These are phyloP conservation scores for Plectosphaerella cucumerina DNA, from an alignment of 2,329 filamentous ascomycete species.

Conservation along the genomic window DNA sequence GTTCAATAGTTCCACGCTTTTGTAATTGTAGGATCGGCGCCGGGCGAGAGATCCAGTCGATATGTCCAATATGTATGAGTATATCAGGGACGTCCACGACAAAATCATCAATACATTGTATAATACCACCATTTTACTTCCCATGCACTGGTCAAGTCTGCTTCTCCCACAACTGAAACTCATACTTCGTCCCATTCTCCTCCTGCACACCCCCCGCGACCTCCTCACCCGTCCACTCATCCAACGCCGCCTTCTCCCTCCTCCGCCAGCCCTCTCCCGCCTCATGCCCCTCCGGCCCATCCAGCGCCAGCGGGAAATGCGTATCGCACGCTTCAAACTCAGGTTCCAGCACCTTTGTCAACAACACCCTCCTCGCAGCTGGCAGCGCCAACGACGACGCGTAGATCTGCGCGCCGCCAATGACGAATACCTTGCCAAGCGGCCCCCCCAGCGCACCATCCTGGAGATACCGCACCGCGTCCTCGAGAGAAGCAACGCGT, in stretches of 20 bases:
- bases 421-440: conserved; percentile 70
- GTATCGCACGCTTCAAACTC: conserved; percentile 72
- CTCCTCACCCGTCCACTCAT: conserved; percentile 62
- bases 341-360: conserved; percentile 59
- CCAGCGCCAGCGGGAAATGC: conserved; percentile 61
- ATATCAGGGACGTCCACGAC: background rate
- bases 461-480: conserved; percentile 47
- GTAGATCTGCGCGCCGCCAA: conserved; percentile 89
- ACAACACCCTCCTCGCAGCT: conserved; percentile 58
- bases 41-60: too few species aligned
- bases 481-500: conserved; percentile 53
- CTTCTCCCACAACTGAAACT: conserved; percentile 73
- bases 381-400: conserved; percentile 57
- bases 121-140: background rate
- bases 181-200: conserved; percentile 62
- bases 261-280: conserved; percentile 2
- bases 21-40: too few species aligned
- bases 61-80: background rate
- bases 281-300: conserved; percentile 27
- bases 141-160: conserved; percentile 18
- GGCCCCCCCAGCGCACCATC: conserved; percentile 23
- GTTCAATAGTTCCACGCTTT: background rate
- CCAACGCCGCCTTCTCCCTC: conserved; percentile 43
- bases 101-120: background rate
- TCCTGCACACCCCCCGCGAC: conserved; percentile 51